Evolutionary conservation across 768 basidiomycete species (phyloP), one percentile per base, ranked within the genome.

Genomic region (Phlebiopsis flavidoalba): DNA sequence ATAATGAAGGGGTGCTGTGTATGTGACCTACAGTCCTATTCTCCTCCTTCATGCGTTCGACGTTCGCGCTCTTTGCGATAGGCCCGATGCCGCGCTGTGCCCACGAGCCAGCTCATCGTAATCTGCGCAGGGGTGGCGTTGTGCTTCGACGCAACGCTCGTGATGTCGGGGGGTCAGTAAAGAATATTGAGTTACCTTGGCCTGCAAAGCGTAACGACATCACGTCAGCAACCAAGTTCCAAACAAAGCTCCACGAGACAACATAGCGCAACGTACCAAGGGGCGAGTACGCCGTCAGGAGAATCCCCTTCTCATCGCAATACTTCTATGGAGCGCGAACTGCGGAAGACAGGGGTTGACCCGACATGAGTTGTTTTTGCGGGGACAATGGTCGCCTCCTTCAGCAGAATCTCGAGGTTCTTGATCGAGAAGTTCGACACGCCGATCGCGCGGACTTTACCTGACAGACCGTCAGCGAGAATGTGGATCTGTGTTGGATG

Each of bases 331-430:
- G 46, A 91, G 74, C 14, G 83, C 79, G 31, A 80, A 75, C 65
- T 89, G 85, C 7, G 83, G 80, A 61, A 88, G 79, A 72, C 85
- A 88, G 4, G 89, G 89, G 71, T 93, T 90, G 3, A 84, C 72
- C 73, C 84, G 19, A 87, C 80, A 69, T 91, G 89, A n/a, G 66
- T 90, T 85, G 17, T 83, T 79, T 37, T 79, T 37, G 83, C 83
- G 17, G 89, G 87, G 17, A 80, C 75, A 64, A 88, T 78, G 22
- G 72, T 79, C 62, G 76, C 78, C n/a, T 77, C 74, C 36, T 78
- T 72, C 33, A 82, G 69, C 8, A 86, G 73, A 37, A 74, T 60
- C 58, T 66, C 66, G 51, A 73, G 65, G 33, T 66, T 71, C 56
- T 72, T 69, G 54, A 76, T 70, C 47, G 71, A 74, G 65, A 77